Evolutionary conservation across 768 basidiomycete genomes (phyloP).

Genomic region (Leccinum subgranulosum): DNA sequence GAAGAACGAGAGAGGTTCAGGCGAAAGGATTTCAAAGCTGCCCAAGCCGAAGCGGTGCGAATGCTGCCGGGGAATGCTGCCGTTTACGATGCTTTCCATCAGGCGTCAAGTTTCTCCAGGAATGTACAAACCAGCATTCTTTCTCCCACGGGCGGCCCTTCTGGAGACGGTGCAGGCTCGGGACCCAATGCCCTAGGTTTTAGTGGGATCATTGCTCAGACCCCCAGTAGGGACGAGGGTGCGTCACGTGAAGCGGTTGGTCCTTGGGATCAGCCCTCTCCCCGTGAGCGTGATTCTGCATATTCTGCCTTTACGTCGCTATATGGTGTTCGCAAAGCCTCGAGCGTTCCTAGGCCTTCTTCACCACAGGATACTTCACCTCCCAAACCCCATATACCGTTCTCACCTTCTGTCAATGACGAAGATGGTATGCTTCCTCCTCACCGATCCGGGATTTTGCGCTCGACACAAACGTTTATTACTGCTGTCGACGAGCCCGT

Average conservation of each 20-base stretch:
- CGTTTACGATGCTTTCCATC: constrained; percentile 80
- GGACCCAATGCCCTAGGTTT: constrained; percentile 24
- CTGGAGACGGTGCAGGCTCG: constrained; percentile 16
- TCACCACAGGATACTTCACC: constrained; percentile 30
- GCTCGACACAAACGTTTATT: constrained; percentile 22
- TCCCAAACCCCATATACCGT: constrained; percentile 19
- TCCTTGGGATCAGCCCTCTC: constrained; percentile 33
- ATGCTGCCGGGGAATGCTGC: constrained; percentile 41
- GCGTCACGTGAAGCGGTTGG: constrained; percentile 25
- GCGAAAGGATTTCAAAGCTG: constrained; percentile 48
- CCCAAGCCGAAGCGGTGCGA: constrained; percentile 35
- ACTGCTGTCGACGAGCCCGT: constrained; percentile 26
- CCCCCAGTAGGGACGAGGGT: constrained; percentile 23
- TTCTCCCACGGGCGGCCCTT: constrained; percentile 12
- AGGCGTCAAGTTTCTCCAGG: constrained; percentile 39
- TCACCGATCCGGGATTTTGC: constrained; percentile 29
- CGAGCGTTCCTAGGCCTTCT: constrained; percentile 21
- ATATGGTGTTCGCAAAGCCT: constrained; percentile 26
- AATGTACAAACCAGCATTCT: constrained; percentile 24
- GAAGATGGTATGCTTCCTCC: constrained; percentile 34
- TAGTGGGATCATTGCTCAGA: constrained; percentile 25
- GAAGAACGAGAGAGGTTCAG: constrained; percentile 50
- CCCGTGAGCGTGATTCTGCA: constrained; percentile 30
- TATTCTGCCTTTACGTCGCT: constrained; percentile 25
- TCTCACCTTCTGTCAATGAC: constrained; percentile 23